Evolutionary conservation across 495 filamentous ascomycete genomes (phyloP).

Genomic region (Jackrogersella multiformis): DNA sequence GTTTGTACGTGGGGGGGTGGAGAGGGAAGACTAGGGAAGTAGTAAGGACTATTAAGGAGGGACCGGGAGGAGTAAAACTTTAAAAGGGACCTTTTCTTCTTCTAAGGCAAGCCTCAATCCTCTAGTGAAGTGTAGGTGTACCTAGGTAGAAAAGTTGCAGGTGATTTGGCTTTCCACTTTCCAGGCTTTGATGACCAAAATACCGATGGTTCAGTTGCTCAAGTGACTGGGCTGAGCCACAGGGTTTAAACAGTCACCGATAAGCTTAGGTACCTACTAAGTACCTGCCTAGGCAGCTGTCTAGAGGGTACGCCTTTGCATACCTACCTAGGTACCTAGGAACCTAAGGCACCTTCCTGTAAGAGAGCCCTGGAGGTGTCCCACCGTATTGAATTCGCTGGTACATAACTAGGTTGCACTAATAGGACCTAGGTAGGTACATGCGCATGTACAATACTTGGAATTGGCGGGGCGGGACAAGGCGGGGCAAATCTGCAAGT

Average conservation of each 20-base stretch:
- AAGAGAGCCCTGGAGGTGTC: too few species aligned
- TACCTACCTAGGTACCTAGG: background rate
- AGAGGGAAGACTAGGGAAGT: background rate
- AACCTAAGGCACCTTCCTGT: background rate
- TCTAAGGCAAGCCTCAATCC: conserved; percentile 21
- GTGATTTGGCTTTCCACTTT: conserved; percentile 37
- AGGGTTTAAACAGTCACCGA: conserved; percentile 29
- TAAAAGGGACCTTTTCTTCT: too few species aligned
- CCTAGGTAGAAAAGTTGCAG: background rate
- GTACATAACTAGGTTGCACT: too few species aligned
- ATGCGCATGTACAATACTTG: too few species aligned
- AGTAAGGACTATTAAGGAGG: background rate
- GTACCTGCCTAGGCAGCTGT: background rate
- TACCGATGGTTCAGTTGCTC: background rate
- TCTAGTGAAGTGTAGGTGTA: too few species aligned
- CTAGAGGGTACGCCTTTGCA: background rate
- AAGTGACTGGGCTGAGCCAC: conserved; percentile 15
- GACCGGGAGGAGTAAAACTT: background rate
- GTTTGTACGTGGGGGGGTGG: conserved; percentile 24
- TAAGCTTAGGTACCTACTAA: conserved; percentile 19
- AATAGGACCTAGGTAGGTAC: too few species aligned
- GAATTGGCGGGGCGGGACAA: conserved; percentile 15
- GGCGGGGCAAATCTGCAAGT: conserved; percentile 19
- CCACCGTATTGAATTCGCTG: too few species aligned
- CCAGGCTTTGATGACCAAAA: conserved; percentile 41